These are phyloP conservation scores for Pseudopediastrum boryanum DNA, from an alignment of 139 green algal genomes.

Conservation along the genomic window DNA sequence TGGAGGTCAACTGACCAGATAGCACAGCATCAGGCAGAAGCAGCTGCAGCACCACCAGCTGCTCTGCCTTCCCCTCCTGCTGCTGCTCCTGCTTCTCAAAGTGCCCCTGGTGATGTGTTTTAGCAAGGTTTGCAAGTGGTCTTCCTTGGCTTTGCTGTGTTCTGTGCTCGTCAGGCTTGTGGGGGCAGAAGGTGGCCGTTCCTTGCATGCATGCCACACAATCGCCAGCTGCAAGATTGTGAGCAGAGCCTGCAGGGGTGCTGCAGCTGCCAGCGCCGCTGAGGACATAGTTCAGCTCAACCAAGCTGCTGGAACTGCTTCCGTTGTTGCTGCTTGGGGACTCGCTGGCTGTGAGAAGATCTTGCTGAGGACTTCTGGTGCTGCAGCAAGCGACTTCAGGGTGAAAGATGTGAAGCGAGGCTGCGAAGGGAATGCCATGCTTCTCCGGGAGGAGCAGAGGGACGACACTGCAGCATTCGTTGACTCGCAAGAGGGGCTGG, in stretches of 20 bases:
- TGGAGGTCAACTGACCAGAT: slow-evolving; percentile 1
- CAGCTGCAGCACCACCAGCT: slow-evolving; percentile 33
- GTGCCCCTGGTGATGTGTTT: too few relatives aligned
- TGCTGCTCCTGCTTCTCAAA: slow-evolving; percentile 18
- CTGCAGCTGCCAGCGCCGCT: slow-evolving; percentile 7
- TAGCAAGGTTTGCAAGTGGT: neutral
- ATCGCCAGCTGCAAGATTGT: slow-evolving; percentile 31
- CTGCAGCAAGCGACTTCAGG: neutral
- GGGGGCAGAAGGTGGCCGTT: neutral
- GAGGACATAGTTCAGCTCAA: slow-evolving; percentile 23
- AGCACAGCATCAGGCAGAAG: slow-evolving; percentile 22
- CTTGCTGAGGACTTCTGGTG: neutral
- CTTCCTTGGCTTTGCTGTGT: neutral
- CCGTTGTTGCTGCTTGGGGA: neutral
- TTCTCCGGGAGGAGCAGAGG: slow-evolving; percentile 6
- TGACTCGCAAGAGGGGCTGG: neutral
- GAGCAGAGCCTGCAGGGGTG: neutral
- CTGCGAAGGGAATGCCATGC: slow-evolving; percentile 27
- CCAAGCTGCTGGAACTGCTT: neutral
- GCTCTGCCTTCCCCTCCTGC: slow-evolving; percentile 6
- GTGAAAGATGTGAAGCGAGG: neutral
- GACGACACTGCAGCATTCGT: neutral
- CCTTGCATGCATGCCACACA: slow-evolving; percentile 26
- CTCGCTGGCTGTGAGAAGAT: too few relatives aligned
- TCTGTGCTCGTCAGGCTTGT: neutral